A percentile compares a stretch with the other conserved stretches of the same genome.
phyloP scores from a whole-genome alignment of 163 green algal genomes.

The Smithsoniella earleae region DNA sequence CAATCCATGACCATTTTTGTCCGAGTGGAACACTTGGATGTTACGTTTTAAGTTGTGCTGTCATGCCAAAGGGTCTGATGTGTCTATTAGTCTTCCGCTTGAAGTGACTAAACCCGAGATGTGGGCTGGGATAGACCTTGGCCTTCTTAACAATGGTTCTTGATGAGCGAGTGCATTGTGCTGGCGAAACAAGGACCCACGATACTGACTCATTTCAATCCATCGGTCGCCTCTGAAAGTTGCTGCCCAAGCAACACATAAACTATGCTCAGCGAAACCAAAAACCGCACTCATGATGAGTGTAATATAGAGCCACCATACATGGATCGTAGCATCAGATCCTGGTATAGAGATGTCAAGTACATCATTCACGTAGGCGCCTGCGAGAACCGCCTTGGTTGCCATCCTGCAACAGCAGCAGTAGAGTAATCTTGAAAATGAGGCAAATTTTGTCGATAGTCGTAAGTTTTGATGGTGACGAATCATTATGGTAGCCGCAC shows the following conservation, averaged over 20 bases:
- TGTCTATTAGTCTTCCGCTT: no score
- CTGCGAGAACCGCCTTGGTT: slow-evolving; percentile 12
- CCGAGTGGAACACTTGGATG: no score
- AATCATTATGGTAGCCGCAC: no score
- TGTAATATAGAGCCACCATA: slow-evolving; percentile 22
- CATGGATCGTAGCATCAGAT: background rate
- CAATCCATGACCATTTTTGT: no score
- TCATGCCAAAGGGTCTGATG: no score
- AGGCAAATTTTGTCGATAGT: background rate
- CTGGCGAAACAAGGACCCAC: background rate
- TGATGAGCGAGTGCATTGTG: no score
- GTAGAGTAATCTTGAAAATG: background rate
- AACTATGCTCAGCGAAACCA: slow-evolving; percentile 19
- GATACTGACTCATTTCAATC: slow-evolving; percentile 28
- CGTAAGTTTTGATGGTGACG: no score
- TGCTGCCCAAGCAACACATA: slow-evolving; percentile 19
- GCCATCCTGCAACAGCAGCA: background rate
- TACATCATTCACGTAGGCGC: background rate
- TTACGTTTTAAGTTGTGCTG: no score
- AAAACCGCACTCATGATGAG: slow-evolving; percentile 9
- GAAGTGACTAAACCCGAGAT: no score
- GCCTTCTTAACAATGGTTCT: no score
- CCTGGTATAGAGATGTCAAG: slow-evolving; percentile 2
- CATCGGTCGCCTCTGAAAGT: slow-evolving; percentile 13
- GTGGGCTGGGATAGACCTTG: no score